These are phyloP conservation scores for Crepidotus variabilis DNA, from an alignment of 768 basidiomycete species.

Conservation along the genomic window DNA sequence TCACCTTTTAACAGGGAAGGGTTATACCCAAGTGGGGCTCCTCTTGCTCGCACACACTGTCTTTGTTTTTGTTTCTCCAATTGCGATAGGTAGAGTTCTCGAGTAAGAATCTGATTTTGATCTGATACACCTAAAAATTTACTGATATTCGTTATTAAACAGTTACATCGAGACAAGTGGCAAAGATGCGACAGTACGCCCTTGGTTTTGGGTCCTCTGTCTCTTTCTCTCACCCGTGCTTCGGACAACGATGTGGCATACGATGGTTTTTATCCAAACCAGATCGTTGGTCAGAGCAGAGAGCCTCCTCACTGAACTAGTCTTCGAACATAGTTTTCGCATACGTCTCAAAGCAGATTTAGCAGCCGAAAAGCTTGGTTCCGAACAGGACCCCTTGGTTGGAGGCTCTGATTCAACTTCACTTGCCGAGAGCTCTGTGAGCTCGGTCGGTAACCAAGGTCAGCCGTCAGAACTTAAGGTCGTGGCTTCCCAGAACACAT, in stretches of 20 bases:
- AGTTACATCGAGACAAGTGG: constrained; percentile 48
- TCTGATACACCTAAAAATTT: constrained; percentile 22
- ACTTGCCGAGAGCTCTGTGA: neutral
- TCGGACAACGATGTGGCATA: constrained; percentile 45
- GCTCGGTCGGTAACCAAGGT: neutral
- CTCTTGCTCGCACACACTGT: constrained; percentile 23
- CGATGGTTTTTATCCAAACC: constrained; percentile 47
- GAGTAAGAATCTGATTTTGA: constrained; percentile 13
- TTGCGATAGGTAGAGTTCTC: constrained; percentile 39
- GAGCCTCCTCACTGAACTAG: constrained; percentile 36
- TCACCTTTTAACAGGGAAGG: constrained; percentile 14
- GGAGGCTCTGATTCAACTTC: neutral
- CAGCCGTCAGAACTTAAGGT: neutral
- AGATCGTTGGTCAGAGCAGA: constrained; percentile 38
- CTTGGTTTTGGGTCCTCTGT: constrained; percentile 65
- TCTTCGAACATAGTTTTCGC: constrained; percentile 48
- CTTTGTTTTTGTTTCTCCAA: constrained; percentile 31
- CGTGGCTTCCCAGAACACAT: neutral
- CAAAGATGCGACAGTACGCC: constrained; percentile 42
- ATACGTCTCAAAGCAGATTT: constrained; percentile 49
- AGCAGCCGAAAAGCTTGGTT: neutral
- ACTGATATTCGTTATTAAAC: constrained; percentile 34
- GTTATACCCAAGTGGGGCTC: constrained; percentile 25
- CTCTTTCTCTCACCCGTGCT: constrained; percentile 47
- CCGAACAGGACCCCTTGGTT: no score